A percentile compares a stretch with the other conserved stretches of the same genome.
Conservation (phyloP, 768 basidiomycete species). For the Tephrocybe sp. region DNA sequence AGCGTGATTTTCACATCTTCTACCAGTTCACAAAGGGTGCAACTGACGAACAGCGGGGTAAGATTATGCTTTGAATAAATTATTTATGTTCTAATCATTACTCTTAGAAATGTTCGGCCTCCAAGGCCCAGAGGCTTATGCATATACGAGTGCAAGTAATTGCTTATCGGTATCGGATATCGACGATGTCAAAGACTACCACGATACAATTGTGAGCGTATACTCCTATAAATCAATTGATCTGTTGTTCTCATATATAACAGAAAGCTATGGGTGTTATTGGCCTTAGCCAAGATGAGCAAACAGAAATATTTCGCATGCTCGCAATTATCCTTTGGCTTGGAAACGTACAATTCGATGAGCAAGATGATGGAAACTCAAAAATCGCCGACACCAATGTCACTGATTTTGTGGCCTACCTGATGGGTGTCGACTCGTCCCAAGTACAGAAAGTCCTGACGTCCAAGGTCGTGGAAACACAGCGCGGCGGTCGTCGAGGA, state of each 20-base stretch:
- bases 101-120: conserved; percentile 85
- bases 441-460: conserved; percentile 88
- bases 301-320: conserved; percentile 91
- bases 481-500: conserved; percentile 87
- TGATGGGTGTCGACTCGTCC: conserved; percentile 84
- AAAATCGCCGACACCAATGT: conserved; percentile 77
- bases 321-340: conserved; percentile 93
- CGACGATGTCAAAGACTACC: conserved; percentile 84
- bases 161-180: conserved; percentile 92
- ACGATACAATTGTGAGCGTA: conserved; percentile 80
- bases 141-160: conserved; percentile 89
- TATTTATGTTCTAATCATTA: conserved; percentile 11
- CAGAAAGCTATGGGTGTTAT: conserved; percentile 91
- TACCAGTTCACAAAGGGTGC: conserved; percentile 99
- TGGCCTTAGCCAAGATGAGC: conserved; percentile 82
- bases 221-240: neutral
- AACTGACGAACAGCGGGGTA: conserved; percentile 84
- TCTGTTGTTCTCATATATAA: conserved; percentile 4
- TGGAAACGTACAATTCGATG: conserved; percentile 90
- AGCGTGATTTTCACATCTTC: conserved; percentile 98
- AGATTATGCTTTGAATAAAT: conserved; percentile 17
- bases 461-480: conserved; percentile 86
- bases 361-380: conserved; percentile 90
- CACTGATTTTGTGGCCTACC: conserved; percentile 93
- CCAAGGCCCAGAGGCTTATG: conserved; percentile 94